Conservation (phyloP, 2,329 filamentous ascomycete species). For the Incumbomyces delicatus region DNA sequence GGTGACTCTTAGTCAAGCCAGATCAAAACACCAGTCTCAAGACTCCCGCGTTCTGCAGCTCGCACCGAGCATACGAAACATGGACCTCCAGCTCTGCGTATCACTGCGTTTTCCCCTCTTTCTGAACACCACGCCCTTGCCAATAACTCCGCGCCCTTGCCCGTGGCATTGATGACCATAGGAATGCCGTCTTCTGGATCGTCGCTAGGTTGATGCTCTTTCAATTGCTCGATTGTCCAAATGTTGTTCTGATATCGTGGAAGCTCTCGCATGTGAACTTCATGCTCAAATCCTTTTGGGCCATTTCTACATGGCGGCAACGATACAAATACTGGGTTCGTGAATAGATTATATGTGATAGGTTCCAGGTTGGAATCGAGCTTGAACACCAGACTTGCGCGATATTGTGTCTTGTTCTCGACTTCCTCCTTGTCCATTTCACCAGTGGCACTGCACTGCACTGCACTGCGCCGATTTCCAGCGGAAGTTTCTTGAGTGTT, state of each 20-base stretch:
- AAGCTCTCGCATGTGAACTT: constrained; percentile 6
- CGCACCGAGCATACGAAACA: constrained; percentile 32
- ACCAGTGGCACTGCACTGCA: neutral
- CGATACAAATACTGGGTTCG: constrained; percentile 16
- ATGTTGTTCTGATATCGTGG: neutral
- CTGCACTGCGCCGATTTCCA: constrained; percentile 2
- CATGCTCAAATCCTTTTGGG: no score
- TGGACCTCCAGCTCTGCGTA: constrained; percentile 28
- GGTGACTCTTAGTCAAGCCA: no score
- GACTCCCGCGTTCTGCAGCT: neutral
- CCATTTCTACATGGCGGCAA: constrained; percentile 7
- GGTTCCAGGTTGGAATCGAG: constrained; percentile 2
- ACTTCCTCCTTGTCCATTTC: neutral
- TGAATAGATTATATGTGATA: constrained; percentile 10
- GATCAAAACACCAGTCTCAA: neutral
- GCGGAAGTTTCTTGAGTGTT: constrained; percentile 1
- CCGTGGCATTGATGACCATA: constrained; percentile 18
- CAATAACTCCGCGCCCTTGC: constrained; percentile 27
- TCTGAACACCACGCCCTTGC: constrained; percentile 34
- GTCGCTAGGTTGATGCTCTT: neutral
- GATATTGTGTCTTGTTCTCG: constrained; percentile 8
- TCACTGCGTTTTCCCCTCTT: constrained; percentile 29
- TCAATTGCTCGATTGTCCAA: neutral
- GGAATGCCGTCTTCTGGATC: constrained; percentile 8
- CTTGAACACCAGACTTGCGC: constrained; percentile 10